These are phyloP conservation scores for Aspergillus aculeatus DNA, from an alignment of 2,329 filamentous ascomycete species.

Conservation along the genomic window DNA sequence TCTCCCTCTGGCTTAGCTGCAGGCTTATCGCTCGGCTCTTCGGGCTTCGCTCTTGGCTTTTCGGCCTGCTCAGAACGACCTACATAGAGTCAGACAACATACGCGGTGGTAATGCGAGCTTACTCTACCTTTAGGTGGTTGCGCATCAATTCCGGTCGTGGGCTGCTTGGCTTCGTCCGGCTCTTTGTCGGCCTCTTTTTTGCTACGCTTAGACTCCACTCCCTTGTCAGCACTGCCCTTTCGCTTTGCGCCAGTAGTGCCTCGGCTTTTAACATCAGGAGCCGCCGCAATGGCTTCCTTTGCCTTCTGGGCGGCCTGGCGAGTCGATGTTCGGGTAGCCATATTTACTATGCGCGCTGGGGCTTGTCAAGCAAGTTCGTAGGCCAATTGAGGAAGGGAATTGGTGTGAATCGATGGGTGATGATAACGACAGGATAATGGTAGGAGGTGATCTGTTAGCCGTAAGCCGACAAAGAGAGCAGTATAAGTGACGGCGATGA, in stretches of 20 bases:
- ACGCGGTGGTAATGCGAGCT: neutral
- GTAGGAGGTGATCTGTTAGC: neutral
- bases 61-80: neutral
- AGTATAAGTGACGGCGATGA: slow-evolving; percentile 16
- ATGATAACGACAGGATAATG: neutral
- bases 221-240: slow-evolving; percentile 33
- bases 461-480: neutral
- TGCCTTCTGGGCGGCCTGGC: slow-evolving; percentile 45
- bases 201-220: slow-evolving; percentile 40
- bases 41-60: neutral
- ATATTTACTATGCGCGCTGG: slow-evolving; percentile 20
- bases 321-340: slow-evolving; percentile 40
- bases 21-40: neutral
- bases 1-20: slow-evolving; percentile 1
- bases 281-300: slow-evolving; percentile 41
- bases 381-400: neutral
- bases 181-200: slow-evolving; percentile 27
- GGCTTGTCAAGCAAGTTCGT: neutral
- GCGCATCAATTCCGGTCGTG: slow-evolving; percentile 15
- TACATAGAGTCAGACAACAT: neutral
- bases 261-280: slow-evolving; percentile 29
- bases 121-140: slow-evolving; percentile 9
- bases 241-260: slow-evolving; percentile 38
- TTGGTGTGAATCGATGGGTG: neutral
- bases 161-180: slow-evolving; percentile 7